These are phyloP conservation scores for Helotiales sp. DNA, from an alignment of 2,329 filamentous ascomycete genomes.

Conservation along the genomic window DNA sequence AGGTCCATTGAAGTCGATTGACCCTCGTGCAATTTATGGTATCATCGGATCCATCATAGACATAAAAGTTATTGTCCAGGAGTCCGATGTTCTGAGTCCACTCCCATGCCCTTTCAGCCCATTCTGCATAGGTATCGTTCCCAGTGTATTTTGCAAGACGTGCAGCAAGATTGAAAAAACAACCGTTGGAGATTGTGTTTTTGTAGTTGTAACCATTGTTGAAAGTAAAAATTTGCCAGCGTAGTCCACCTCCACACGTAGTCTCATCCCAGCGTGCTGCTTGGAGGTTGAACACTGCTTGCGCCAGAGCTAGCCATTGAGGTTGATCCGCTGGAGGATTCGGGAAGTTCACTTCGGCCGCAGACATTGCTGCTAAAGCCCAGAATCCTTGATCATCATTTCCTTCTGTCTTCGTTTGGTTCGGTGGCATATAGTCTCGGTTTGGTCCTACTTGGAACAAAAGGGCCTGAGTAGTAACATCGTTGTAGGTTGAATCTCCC, in stretches of 20 bases:
- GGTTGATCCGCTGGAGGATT: slow-evolving; percentile 57
- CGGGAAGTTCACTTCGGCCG: slow-evolving; percentile 65
- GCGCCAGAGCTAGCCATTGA: slow-evolving; percentile 70
- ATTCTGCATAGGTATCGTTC: slow-evolving; percentile 74
- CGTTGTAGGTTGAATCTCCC: slow-evolving; percentile 70
- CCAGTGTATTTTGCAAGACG: slow-evolving; percentile 75
- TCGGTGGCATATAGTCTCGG: slow-evolving; percentile 75
- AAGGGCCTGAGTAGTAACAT: slow-evolving; percentile 65
- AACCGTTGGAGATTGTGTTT: slow-evolving; percentile 62
- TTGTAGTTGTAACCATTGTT: slow-evolving; percentile 83
- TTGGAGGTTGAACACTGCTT: slow-evolving; percentile 81
- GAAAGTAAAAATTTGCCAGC: slow-evolving; percentile 84
- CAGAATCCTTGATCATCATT: slow-evolving; percentile 79
- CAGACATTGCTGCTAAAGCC: slow-evolving; percentile 69
- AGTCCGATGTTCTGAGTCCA: slow-evolving; percentile 62
- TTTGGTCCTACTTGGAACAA: slow-evolving; percentile 73
- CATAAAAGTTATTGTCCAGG: slow-evolving; percentile 57
- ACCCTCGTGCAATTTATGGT: slow-evolving; percentile 57
- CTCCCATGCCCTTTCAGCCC: slow-evolving; percentile 73
- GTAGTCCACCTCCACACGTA: slow-evolving; percentile 71
- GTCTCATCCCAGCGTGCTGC: slow-evolving; percentile 69
- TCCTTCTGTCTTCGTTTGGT: slow-evolving; percentile 67
- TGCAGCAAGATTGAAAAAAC: slow-evolving; percentile 63
- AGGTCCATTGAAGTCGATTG: slow-evolving; percentile 65
- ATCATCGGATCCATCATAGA: slow-evolving; percentile 63